phyloP scores from a whole-genome alignment of 495 filamentous ascomycete genomes.

The Cercophora scortea region DNA sequence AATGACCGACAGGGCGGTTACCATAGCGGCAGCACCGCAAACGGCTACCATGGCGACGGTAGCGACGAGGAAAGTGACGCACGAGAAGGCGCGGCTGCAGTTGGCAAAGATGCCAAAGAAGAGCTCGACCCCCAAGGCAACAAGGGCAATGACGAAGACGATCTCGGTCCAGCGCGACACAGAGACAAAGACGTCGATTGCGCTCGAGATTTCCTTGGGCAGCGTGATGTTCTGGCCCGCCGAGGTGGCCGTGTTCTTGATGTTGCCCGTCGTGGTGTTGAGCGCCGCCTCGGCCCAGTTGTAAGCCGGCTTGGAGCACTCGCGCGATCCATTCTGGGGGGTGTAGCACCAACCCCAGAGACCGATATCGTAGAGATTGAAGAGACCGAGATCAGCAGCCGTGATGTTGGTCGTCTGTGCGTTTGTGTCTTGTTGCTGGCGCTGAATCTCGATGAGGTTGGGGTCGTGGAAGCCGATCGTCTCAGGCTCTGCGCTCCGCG shows the following conservation, averaged over 20 bases:
- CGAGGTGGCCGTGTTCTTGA: conserved; percentile 32
- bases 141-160: conserved; percentile 61
- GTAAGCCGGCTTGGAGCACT: conserved; percentile 58
- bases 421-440: conserved; percentile 4
- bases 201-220: conserved; percentile 54
- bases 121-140: conserved; percentile 65
- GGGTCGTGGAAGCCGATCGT: conserved; percentile 6
- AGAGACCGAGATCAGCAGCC: conserved; percentile 50
- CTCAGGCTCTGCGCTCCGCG: background rate
- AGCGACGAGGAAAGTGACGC: conserved; percentile 39
- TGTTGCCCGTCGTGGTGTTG: conserved; percentile 45
- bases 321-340: conserved; percentile 35
- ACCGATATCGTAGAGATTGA: conserved; percentile 71
- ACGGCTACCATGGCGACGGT: conserved; percentile 53
- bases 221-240: conserved; percentile 41
- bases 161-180: conserved; percentile 78
- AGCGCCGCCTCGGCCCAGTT: conserved; percentile 65
- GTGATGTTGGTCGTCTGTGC: conserved; percentile 33
- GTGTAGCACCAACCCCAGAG: conserved; percentile 82
- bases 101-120: conserved; percentile 69
- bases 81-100: conserved; percentile 40
- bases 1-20: conserved; percentile 53
- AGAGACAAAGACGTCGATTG: conserved; percentile 60
- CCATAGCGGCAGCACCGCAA: conserved; percentile 49
- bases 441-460: conserved; percentile 3